Evolutionary conservation across 306 rosid species (phyloP).

Genomic region (Lotus japonicus): DNA sequence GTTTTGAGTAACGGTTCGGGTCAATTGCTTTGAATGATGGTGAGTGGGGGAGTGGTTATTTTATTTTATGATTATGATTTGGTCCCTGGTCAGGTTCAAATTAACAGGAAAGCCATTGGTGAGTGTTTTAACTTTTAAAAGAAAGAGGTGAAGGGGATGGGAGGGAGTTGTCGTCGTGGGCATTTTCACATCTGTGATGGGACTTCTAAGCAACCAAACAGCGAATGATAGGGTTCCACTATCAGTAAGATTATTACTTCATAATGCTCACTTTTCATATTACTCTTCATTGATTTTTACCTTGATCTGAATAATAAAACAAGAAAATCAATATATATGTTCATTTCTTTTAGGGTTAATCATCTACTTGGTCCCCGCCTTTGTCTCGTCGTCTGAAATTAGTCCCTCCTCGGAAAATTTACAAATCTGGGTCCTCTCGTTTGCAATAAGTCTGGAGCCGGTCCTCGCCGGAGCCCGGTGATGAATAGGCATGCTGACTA

Average conservation of each 20-base stretch:
- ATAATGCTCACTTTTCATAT: neutral
- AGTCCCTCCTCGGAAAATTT: too few relatives aligned
- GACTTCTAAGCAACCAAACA: constrained; percentile 31
- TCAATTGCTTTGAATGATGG: neutral
- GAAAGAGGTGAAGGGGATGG: constrained; percentile 21
- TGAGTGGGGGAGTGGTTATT: neutral
- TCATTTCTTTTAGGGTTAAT: too few relatives aligned
- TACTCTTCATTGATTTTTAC: neutral
- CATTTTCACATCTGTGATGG: constrained; percentile 24
- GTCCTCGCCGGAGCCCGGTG: too few relatives aligned
- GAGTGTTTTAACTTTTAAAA: neutral
- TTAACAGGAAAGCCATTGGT: constrained; percentile 11
- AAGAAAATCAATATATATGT: too few relatives aligned
- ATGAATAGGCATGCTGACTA: too few relatives aligned
- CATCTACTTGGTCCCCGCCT: too few relatives aligned
- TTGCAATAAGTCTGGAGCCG: too few relatives aligned
- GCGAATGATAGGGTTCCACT: constrained; percentile 22
- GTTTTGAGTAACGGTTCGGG: constrained; percentile 32
- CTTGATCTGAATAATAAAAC: too few relatives aligned
- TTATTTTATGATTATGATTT: neutral
- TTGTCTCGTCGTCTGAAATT: too few relatives aligned
- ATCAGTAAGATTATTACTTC: constrained; percentile 27
- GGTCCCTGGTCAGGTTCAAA: neutral
- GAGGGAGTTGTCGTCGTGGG: constrained; percentile 20
- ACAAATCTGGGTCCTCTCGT: too few relatives aligned